Evolutionary conservation across 2,329 filamentous ascomycete species (phyloP).

Genomic region (Fusarium napiforme): DNA sequence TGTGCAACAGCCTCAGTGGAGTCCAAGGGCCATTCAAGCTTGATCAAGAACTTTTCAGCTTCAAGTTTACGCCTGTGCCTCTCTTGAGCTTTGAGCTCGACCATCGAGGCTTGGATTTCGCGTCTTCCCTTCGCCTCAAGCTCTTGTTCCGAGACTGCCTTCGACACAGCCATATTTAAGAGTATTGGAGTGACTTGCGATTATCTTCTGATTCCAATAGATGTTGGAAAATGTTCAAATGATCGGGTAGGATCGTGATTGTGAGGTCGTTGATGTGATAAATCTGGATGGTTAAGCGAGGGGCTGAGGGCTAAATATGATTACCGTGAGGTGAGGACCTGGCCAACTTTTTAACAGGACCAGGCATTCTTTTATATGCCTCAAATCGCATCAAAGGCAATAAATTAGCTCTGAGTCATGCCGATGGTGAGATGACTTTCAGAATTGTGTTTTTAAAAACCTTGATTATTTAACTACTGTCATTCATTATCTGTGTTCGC

Average conservation of each 20-base stretch:
- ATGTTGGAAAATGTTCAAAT: not conserved
- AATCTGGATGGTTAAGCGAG: too few species aligned
- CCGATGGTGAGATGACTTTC: fast-evolving
- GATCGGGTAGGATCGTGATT: not conserved
- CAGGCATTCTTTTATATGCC: too few species aligned
- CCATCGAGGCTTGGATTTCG: not conserved
- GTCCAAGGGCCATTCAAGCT: not conserved
- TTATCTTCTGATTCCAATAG: not conserved
- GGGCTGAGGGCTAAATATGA: too few species aligned
- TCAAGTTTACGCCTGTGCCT: not conserved
- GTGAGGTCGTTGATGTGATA: too few species aligned
- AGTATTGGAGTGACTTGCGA: conserved; percentile 9
- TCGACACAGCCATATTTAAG: not conserved
- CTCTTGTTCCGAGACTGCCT: not conserved
- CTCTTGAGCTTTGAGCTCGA: not conserved
- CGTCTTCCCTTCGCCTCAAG: not conserved
- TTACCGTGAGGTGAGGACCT: too few species aligned
- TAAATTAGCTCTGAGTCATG: fast-evolving
- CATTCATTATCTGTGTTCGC: too few species aligned
- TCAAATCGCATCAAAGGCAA: fast-evolving
- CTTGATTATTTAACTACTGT: not conserved
- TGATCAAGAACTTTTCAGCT: not conserved
- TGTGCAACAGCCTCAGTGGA: not conserved
- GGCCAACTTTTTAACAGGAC: not conserved
- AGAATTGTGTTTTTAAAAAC: not conserved